Conservation (phyloP, 2,329 filamentous ascomycete genomes). For the Trichophyton schoenleinii region DNA sequence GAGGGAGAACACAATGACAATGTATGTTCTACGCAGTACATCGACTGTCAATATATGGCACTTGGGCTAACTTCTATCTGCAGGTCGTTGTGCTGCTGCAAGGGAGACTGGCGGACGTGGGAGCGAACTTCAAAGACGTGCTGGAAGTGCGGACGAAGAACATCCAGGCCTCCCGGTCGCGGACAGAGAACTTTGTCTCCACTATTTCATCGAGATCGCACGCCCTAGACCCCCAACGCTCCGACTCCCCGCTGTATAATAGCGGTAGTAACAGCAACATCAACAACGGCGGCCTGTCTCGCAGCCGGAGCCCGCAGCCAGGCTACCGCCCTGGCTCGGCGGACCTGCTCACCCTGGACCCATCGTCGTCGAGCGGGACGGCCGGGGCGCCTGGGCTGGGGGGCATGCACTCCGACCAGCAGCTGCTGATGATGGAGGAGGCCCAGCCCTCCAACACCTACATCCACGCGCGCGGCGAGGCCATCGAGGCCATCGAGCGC, state of each 20-base stretch:
- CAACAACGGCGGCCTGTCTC: slow-evolving; percentile 42
- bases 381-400: slow-evolving; percentile 20
- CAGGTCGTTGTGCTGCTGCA: slow-evolving; percentile 72
- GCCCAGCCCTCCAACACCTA: slow-evolving; percentile 70
- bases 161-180: slow-evolving; percentile 80
- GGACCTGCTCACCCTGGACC: slow-evolving; percentile 75
- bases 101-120: slow-evolving; percentile 82
- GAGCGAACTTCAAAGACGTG: slow-evolving; percentile 93
- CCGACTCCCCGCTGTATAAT: slow-evolving; percentile 75
- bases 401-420: slow-evolving; percentile 57
- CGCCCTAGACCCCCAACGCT: slow-evolving; percentile 52
- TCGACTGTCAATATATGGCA: neutral
- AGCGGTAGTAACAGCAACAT: too few species aligned
- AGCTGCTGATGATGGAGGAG: slow-evolving; percentile 87
- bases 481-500: slow-evolving; percentile 91
- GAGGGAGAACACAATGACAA: slow-evolving; percentile 98
- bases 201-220: slow-evolving; percentile 69
- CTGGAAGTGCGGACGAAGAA: slow-evolving; percentile 94
- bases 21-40: slow-evolving; percentile 31
- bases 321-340: slow-evolving; percentile 36
- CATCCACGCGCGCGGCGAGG: slow-evolving; percentile 84
- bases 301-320: slow-evolving; percentile 50
- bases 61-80: slow-evolving; percentile 5
- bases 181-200: slow-evolving; percentile 94
- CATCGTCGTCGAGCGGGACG: slow-evolving; percentile 35